phyloP scores from a whole-genome alignment of 495 filamentous ascomycete genomes.

The Tuber indicum region DNA sequence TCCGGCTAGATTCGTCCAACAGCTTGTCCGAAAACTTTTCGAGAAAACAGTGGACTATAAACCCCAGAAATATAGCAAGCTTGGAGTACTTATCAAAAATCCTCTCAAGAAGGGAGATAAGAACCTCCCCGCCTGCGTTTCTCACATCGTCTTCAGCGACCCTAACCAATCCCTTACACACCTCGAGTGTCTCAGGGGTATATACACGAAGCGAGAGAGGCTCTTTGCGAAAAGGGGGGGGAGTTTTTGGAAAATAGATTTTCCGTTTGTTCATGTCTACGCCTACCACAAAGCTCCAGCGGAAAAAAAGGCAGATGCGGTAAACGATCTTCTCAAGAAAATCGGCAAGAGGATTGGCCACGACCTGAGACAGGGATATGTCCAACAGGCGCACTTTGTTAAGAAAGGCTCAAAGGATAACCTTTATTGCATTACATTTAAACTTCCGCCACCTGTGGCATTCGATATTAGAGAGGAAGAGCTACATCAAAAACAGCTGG shows the following conservation, averaged over 20 bases:
- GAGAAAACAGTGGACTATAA: constrained; percentile 45
- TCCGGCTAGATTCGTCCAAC: constrained; percentile 69
- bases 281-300: not conserved
- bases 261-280: not conserved
- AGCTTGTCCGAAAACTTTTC: constrained; percentile 60
- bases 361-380: not conserved
- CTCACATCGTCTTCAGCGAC: constrained; percentile 78
- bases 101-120: constrained; percentile 45
- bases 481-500: not conserved
- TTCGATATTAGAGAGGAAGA: not conserved
- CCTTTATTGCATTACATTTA: constrained; percentile 1
- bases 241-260: not conserved
- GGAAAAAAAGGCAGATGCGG: not conserved
- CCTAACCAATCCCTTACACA: not conserved
- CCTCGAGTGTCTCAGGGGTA: not conserved
- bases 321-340: not conserved
- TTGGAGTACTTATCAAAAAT: constrained; percentile 25
- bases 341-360: not conserved
- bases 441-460: not conserved
- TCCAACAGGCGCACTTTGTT: not conserved
- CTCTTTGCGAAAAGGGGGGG: not conserved
- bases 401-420: not conserved
- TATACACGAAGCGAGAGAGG: not conserved
- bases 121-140: constrained; percentile 60
- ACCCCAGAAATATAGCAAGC: constrained; percentile 46